A percentile compares a stretch with the other conserved stretches of the same genome.
Evolutionary conservation across 2,329 filamentous ascomycete genomes (phyloP).

Genomic region (Aspergillus sclerotialis): DNA sequence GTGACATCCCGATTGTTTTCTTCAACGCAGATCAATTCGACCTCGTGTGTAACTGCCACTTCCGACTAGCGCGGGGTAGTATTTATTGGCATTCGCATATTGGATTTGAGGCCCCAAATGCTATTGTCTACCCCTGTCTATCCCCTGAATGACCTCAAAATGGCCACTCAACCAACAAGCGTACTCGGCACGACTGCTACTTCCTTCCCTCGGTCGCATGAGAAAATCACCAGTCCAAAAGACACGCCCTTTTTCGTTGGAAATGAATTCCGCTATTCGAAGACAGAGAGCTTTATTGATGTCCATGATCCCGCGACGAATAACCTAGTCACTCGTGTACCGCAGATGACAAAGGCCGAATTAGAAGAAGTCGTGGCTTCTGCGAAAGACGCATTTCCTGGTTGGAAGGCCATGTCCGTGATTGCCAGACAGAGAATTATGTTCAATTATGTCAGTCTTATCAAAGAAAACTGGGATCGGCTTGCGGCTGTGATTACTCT

Average conservation of each 20-base stretch:
- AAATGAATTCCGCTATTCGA: constrained; percentile 51
- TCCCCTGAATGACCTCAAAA: too few species aligned
- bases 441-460: constrained; percentile 55
- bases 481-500: constrained; percentile 55
- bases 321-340: constrained; percentile 55
- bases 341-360: constrained; percentile 53
- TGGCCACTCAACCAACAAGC: too few species aligned
- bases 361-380: constrained; percentile 51
- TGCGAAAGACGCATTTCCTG: constrained; percentile 52
- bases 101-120: too few species aligned
- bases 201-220: too few species aligned
- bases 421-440: constrained; percentile 54
- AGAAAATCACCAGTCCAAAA: too few species aligned
- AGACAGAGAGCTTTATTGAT: constrained; percentile 52
- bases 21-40: too few species aligned
- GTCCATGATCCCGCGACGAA: constrained; percentile 56
- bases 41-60: too few species aligned
- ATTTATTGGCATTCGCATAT: too few species aligned
- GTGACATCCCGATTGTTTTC: too few species aligned
- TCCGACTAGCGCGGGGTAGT: too few species aligned
- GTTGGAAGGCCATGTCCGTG: constrained; percentile 51
- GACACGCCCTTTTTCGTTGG: constrained; percentile 56
- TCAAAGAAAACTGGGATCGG: constrained; percentile 56
- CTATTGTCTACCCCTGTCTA: too few species aligned
- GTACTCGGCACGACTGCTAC: too few species aligned